Base-by-base conservation (phyloP, 257 asterid species). In the Scutellaria minor region DNA sequence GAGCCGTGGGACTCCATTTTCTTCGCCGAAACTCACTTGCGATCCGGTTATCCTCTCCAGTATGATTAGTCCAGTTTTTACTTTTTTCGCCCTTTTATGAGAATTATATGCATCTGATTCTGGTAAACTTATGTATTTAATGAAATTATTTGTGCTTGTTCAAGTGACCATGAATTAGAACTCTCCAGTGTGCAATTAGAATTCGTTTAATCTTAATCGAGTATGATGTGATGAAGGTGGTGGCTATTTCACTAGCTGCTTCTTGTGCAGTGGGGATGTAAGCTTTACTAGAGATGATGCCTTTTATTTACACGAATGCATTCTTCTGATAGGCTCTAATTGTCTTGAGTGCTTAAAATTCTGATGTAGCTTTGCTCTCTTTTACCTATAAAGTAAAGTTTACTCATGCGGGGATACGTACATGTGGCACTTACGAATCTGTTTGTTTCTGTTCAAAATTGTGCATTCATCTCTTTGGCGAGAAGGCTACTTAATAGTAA, bases 1-100 rank as follows among this genome's bases (percentile, higher is more conserved):
- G 92, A 91, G 76, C 91, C 89, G 24, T 88, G 92, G 96, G 96
- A 91, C 64, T 86, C 92, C 9, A 80, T 90, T 66, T 89, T 91
- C 85, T 94, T 94, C 76, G 79, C 89, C n/a, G 99, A 94, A 80
- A 83, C 96, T 15, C 76, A 80, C 72, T 75, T 94, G 85, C 87
- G 96, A 68, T 84, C 81, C 62, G 96, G 99, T 44, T 82, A 73
- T 80, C 92, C 99, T 58, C 89, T 94, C 74, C 83, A 76, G 99
- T 91, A 91, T 50, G 90, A 22, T 50, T 35, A 6, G 40, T 63
- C 10, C 58, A 31, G 9, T 62, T 45, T 12, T 50, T 71, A 5
- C 22, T 7, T 61, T 18, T 51, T 72, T 27, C 35, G 13, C 24
- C 35, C 14, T 1, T 47, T 12, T 2, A 10, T 47, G 5, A 6